These are phyloP conservation scores for Sicyos edulis DNA, from an alignment of 306 rosid species.

Conservation along the genomic window DNA sequence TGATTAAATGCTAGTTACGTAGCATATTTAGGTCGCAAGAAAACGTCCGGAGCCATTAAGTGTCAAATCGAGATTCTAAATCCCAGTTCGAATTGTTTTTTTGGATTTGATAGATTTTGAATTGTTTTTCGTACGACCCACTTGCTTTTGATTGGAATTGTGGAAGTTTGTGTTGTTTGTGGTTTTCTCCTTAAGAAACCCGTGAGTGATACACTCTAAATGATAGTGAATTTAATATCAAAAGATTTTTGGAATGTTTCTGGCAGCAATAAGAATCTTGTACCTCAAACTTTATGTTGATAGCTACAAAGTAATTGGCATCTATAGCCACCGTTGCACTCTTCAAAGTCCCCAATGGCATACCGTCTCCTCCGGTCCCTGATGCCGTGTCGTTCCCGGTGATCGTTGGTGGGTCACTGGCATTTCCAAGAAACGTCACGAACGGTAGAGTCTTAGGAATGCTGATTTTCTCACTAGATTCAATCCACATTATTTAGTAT, in stretches of 20 bases:
- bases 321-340: constrained; percentile 66
- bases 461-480: constrained; percentile 47
- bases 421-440: constrained; percentile 51
- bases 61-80: too few species aligned
- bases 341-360: constrained; percentile 41
- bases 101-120: too few species aligned
- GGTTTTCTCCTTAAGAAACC: not conserved
- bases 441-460: constrained; percentile 43
- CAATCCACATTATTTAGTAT: not conserved
- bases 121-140: not conserved
- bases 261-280: constrained; percentile 16
- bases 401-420: constrained; percentile 38
- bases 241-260: constrained; percentile 6
- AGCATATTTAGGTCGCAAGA: too few species aligned
- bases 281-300: constrained; percentile 70
- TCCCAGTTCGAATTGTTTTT: too few species aligned
- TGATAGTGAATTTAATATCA: not conserved
- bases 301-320: constrained; percentile 54
- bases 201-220: not conserved
- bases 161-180: not conserved
- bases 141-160: not conserved
- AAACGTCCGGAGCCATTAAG: too few species aligned
- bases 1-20: too few species aligned
- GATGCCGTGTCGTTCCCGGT: constrained; percentile 65
- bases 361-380: constrained; percentile 31